These are phyloP conservation scores for Triticum aestivum DNA, from an alignment of 176 grass and related monocot genomes.

Conservation along the genomic window DNA sequence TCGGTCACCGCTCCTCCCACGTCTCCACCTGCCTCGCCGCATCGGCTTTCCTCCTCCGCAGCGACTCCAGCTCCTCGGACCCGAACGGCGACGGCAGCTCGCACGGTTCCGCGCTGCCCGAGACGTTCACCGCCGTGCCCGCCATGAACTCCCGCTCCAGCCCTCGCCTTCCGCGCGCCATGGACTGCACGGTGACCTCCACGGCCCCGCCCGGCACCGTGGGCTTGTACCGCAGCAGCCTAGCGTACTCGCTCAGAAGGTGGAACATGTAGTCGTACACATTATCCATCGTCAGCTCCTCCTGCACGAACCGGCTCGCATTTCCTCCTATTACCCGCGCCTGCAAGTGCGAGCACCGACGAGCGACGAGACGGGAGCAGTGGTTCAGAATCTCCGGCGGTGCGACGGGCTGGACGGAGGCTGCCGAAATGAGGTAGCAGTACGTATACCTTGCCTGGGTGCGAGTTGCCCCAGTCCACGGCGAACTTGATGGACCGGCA, in stretches of 20 bases:
- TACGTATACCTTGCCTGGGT: slow-evolving; percentile 47
- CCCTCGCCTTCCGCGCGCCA: slow-evolving; percentile 17
- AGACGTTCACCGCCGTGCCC: slow-evolving; percentile 22
- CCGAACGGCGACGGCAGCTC: slow-evolving; percentile 29
- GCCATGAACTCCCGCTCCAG: slow-evolving; percentile 42
- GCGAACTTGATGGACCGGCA: slow-evolving; percentile 66
- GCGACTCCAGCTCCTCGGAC: slow-evolving; percentile 7
- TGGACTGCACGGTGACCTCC: slow-evolving; percentile 48
- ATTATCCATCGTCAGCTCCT: slow-evolving; percentile 47
- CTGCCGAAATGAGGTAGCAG: neutral
- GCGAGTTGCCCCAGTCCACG: slow-evolving; percentile 74
- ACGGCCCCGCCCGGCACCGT: slow-evolving; percentile 17
- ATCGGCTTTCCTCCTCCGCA: slow-evolving; percentile 22
- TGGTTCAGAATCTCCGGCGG: neutral
- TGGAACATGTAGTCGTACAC: slow-evolving; percentile 73
- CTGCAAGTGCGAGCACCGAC: neutral
- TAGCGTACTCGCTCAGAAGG: slow-evolving; percentile 42
- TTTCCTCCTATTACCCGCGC: slow-evolving; percentile 40
- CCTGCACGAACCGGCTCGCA: slow-evolving; percentile 44
- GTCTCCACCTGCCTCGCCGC: slow-evolving; percentile 24
- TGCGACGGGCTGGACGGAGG: too few relatives aligned
- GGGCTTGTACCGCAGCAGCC: slow-evolving; percentile 46
- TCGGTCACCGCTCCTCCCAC: slow-evolving; percentile 25
- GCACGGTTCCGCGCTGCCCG: slow-evolving; percentile 22
- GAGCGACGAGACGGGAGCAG: neutral